phyloP scores from a whole-genome alignment of 2,329 filamentous ascomycete species.

The Ascochyta clinopodiicola region DNA sequence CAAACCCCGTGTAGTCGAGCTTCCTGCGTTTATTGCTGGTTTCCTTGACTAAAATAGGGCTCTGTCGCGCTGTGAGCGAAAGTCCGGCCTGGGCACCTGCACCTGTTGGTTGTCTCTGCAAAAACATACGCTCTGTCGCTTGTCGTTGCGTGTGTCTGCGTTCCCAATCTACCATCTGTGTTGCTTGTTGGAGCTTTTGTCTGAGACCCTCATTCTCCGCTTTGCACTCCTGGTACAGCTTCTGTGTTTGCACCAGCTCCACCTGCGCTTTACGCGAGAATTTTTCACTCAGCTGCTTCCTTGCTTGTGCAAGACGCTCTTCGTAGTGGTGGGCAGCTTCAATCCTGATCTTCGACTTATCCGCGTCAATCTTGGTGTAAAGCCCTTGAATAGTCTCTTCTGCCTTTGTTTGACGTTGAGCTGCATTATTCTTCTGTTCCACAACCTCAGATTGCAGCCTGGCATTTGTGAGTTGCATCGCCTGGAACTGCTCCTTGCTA shows the following conservation, averaged over 20 bases:
- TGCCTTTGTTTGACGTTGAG: neutral
- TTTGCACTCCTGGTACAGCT: neutral
- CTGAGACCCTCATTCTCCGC: slow-evolving; percentile 1
- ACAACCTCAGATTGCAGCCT: neutral
- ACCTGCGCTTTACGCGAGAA: neutral
- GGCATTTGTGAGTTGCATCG: neutral
- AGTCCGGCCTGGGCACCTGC: neutral
- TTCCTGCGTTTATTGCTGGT: slow-evolving; percentile 1
- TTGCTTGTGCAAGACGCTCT: neutral
- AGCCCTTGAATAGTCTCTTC: neutral
- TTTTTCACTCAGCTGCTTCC: neutral
- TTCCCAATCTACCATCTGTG: neutral
- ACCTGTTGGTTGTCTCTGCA: neutral
- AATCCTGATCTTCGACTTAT: neutral
- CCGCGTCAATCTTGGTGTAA: neutral
- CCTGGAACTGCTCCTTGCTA: neutral
- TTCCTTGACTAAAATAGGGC: neutral
- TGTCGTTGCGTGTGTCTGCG: neutral
- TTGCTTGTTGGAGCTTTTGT: neutral
- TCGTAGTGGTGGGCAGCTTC: neutral
- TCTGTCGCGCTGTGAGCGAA: neutral
- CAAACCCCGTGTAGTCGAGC: neutral
- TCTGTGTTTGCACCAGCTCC: neutral
- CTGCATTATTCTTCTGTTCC: neutral
- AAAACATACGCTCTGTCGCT: neutral